Evolutionary conservation across 495 filamentous ascomycete species (phyloP).

Genomic region (Xylaria castorea): DNA sequence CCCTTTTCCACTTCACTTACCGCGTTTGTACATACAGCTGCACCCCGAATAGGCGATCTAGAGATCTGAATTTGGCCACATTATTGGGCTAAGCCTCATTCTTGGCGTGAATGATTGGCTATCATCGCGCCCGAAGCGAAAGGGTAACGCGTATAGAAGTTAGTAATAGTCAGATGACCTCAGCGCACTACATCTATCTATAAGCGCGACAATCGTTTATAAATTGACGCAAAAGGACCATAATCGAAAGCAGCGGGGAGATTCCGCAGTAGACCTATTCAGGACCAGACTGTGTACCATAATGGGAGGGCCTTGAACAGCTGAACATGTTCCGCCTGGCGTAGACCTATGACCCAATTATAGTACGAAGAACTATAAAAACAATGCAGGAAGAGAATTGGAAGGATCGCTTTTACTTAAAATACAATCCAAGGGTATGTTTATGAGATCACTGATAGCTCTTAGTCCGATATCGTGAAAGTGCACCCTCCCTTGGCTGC

Average conservation of each 20-base stretch:
- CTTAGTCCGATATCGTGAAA: not conserved
- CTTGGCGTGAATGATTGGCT: conserved; percentile 33
- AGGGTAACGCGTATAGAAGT: not conserved
- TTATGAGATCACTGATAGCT: not conserved
- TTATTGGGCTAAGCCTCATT: conserved; percentile 35
- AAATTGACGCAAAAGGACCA: not conserved
- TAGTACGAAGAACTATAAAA: conserved; percentile 8
- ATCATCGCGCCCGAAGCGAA: not conserved
- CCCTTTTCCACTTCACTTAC: not conserved
- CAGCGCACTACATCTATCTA: conserved; percentile 8
- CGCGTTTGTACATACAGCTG: not conserved
- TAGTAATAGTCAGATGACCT: conserved; percentile 8
- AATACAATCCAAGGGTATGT: not conserved
- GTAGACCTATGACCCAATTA: conserved; percentile 9
- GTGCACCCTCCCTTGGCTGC: not conserved
- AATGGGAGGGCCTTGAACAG: conserved; percentile 6
- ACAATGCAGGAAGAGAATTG: not conserved
- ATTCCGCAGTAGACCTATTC: not conserved
- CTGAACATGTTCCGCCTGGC: conserved; percentile 2
- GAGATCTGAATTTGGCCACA: conserved; percentile 29
- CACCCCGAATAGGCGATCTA: not conserved
- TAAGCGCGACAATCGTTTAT: not conserved
- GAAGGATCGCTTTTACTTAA: not conserved
- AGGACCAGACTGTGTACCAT: not conserved
- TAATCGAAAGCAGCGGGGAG: not conserved